Conservation (phyloP, 129 eudicot species). For the Tagetes patula region DNA sequence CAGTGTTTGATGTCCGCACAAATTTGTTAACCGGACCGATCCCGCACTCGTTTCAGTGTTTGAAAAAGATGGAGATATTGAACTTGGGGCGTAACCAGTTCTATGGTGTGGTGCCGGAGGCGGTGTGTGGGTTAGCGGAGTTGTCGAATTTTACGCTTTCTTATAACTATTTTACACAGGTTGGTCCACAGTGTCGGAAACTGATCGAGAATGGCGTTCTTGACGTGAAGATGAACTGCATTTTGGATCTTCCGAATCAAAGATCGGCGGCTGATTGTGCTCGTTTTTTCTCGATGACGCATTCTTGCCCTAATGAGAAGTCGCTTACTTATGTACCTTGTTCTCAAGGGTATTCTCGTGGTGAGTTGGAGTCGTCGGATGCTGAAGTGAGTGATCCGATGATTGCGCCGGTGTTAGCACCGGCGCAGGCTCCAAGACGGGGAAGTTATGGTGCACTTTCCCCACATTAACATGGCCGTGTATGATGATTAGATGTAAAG, state of each 20-base stretch:
- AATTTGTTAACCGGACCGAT: conserved; percentile 44
- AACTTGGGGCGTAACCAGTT: conserved; percentile 38
- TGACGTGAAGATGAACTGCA: conserved; percentile 51
- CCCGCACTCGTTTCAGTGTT: conserved; percentile 44
- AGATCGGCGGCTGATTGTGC: conserved; percentile 46
- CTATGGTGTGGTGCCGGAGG: conserved; percentile 43
- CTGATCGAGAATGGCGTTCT: conserved; percentile 27
- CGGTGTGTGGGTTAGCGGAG: conserved; percentile 34
- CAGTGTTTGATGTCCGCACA: conserved; percentile 37
- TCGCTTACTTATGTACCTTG: not conserved
- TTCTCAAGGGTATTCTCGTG: not conserved
- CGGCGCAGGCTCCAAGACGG: not conserved
- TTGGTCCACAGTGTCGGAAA: conserved; percentile 40
- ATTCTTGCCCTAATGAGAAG: not conserved
- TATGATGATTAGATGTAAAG: not conserved
- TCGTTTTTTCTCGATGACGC: not conserved
- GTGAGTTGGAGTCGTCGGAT: not conserved
- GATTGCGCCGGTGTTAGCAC: not conserved
- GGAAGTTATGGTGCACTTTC: conserved; percentile 8
- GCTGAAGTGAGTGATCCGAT: not conserved
- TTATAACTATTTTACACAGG: conserved; percentile 46
- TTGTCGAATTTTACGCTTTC: conserved; percentile 37
- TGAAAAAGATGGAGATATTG: conserved; percentile 29
- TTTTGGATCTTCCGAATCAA: conserved; percentile 40
- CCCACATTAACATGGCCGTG: not conserved